Evolutionary conservation across 2,329 filamentous ascomycete species (phyloP), one percentile per base, ranked within the genome.

Genomic region (Exophiala alcalophila): DNA sequence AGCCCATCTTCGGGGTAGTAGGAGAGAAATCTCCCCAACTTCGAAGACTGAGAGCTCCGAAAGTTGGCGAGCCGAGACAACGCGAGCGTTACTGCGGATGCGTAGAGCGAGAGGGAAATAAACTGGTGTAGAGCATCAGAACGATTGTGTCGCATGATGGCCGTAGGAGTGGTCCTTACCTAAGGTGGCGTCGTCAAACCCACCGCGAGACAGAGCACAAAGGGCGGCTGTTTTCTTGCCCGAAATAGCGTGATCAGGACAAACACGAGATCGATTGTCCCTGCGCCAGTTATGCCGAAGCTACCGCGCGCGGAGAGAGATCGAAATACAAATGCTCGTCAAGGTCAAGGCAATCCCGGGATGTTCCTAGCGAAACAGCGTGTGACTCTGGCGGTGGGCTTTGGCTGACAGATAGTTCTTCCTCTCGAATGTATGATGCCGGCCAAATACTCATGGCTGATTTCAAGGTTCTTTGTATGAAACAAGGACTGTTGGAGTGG

Each of bases 311-410:
- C 31, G 18, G 19, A 27, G 20, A 33, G 21, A 28, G 34, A 38
- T 44, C 48, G 33, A 44, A 15, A 23, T 31, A 33, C 40, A 35
- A 37, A 41, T 43, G 41, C 39, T 48, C 35, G 38, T 49, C 40
- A 32, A 30, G 30, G 26, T 46, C 38, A 43, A 46, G 35, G 19
- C 39, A 31, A 40, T 47, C 49, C 33, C 36, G 41, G 33, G 39
- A 28, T 26, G 26, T 24, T 12, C 35, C 40, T 40, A 49, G 41
- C 49, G 49, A 52, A 46, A 52, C 41, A 51, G 45, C 32, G 27
- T 35, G 33, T 33, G 48, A 53, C 47, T 53, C 47, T 47, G 51
- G 51, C 48, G 51, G 47, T 47, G 51, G 51, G 48, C 51, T 45
- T 48, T 34, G 47, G 40, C 41, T 32, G 39, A 25, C 36, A 35